A percentile compares a stretch with the other conserved stretches of the same genome.
phyloP scores from a whole-genome alignment of 768 basidiomycete species.

The Vishniacozyma victoriae region DNA sequence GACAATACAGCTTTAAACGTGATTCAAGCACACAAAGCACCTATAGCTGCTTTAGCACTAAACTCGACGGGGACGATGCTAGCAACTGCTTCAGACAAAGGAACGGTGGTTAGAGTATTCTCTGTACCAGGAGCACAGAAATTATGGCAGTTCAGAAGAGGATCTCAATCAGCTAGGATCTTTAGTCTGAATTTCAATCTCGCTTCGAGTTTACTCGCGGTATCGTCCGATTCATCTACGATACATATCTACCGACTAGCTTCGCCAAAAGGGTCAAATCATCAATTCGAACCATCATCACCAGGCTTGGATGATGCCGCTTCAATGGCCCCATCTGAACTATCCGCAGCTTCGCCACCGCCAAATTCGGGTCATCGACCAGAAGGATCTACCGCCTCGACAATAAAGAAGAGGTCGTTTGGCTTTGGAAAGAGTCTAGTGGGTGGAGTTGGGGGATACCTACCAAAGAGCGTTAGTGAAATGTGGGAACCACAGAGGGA shows the following conservation, averaged over 20 bases:
- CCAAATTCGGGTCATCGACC: constrained; percentile 12
- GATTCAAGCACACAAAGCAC: constrained; percentile 92
- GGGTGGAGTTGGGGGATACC: constrained; percentile 44
- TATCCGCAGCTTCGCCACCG: constrained; percentile 25
- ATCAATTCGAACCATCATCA: background rate
- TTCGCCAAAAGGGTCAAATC: background rate
- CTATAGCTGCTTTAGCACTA: constrained; percentile 78
- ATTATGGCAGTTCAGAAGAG: constrained; percentile 88
- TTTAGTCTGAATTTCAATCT: constrained; percentile 80
- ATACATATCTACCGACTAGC: constrained; percentile 93
- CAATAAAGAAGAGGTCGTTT: constrained; percentile 37
- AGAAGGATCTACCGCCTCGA: constrained; percentile 23
- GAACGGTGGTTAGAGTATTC: constrained; percentile 95
- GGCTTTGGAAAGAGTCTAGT: constrained; percentile 45
- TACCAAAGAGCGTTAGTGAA: constrained; percentile 79
- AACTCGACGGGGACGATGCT: constrained; percentile 82
- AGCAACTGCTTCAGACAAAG: constrained; percentile 88
- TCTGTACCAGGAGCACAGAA: constrained; percentile 84
- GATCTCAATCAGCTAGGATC: constrained; percentile 78
- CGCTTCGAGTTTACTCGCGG: constrained; percentile 74
- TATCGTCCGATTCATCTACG: constrained; percentile 86
- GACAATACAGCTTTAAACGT: constrained; percentile 88
- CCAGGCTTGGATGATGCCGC: constrained; percentile 50
- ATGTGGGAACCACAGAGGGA: constrained; percentile 96
- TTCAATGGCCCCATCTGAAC: constrained; percentile 30